Evolutionary conservation across 2,329 filamentous ascomycete genomes (phyloP).

Genomic region (Thielaviopsis ethacetica): DNA sequence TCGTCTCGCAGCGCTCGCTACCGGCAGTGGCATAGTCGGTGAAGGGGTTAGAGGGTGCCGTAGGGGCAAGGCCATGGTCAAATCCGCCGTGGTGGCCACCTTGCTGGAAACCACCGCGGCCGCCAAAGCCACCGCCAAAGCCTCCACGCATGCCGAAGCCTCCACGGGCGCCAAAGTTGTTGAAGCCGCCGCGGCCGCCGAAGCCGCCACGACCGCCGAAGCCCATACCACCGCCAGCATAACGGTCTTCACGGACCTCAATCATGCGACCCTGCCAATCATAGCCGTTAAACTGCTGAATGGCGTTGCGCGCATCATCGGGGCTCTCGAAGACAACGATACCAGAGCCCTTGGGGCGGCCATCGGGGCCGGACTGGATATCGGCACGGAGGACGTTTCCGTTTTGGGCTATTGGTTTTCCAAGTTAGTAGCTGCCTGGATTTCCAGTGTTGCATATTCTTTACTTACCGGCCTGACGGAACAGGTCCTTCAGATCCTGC

Average conservation of each 20-base stretch:
- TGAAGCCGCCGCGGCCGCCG: constrained; percentile 41
- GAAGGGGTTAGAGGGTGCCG: constrained; percentile 66
- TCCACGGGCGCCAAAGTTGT: constrained; percentile 31
- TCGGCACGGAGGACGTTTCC: constrained; percentile 86
- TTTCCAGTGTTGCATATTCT: neutral
- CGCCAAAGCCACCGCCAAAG: constrained; percentile 28
- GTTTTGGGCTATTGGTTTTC: constrained; percentile 28
- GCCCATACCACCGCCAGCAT: constrained; percentile 48
- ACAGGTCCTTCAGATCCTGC: constrained; percentile 98
- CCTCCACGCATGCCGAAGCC: constrained; percentile 32
- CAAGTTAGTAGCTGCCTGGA: neutral
- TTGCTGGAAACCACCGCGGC: constrained; percentile 22
- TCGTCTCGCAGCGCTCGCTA: constrained; percentile 65
- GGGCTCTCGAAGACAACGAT: constrained; percentile 93
- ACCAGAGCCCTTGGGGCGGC: constrained; percentile 87
- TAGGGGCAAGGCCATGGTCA: constrained; percentile 31
- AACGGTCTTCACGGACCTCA: constrained; percentile 92
- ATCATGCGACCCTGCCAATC: constrained; percentile 92
- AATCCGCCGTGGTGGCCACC: constrained; percentile 26
- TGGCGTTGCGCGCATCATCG: constrained; percentile 89
- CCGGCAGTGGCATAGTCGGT: constrained; percentile 83
- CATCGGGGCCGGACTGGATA: constrained; percentile 81
- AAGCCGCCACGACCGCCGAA: constrained; percentile 43
- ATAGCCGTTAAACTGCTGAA: constrained; percentile 95
- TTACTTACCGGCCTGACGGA: constrained; percentile 85